Base-by-base conservation (phyloP, 2,329 filamentous ascomycete species). In the Colletotrichum falcatum region DNA sequence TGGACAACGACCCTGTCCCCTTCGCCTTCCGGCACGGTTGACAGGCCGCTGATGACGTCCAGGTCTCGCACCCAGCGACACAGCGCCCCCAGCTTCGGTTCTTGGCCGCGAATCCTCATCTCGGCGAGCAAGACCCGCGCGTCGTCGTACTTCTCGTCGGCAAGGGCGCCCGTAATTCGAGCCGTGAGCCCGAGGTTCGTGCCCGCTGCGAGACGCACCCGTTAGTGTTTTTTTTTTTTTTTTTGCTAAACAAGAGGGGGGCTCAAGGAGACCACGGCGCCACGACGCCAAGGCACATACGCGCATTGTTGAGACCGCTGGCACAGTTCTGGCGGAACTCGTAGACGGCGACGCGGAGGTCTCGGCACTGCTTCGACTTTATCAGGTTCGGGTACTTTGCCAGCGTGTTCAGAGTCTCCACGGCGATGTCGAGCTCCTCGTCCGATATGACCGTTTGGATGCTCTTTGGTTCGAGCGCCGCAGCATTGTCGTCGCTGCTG, bases 1-100 rank as follows among this genome's bases (percentile, higher is more conserved):
- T 81, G 74, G 3, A 78, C 73, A 1, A 71, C 76, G 18, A 48
- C 77, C 77, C 69, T 60, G 2, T 72, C 37, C 6, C 55, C 53
- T 55, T 81, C 79, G 3, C 83, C 83, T 2, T 82, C 82, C 0
- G 87, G 81, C 63, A 87, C 83, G 28, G 89, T 88, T 4, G 89
- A 89, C 9, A 92, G 80, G 1, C 90, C 90, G 73, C 88, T 91
- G 60, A 92, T 88, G 30, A 92, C 88, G 74, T 93, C 91, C 33
- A 93, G 81, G 75, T 92, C 90, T 67, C 91, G 86, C 5, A 93
- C 91, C 91, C 91, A 93, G 66, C 91, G 88, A 77, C 90, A 92
- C 9, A 93, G 79, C 1, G 91, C 90, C 26, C 91, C 91, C 0
- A 93, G 80, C 74, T 91, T 91, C 0, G 91, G 91, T 23, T 87